Evolutionary conservation across 2,329 filamentous ascomycete species (phyloP).

Genomic region (Trichoderma sp.): DNA sequence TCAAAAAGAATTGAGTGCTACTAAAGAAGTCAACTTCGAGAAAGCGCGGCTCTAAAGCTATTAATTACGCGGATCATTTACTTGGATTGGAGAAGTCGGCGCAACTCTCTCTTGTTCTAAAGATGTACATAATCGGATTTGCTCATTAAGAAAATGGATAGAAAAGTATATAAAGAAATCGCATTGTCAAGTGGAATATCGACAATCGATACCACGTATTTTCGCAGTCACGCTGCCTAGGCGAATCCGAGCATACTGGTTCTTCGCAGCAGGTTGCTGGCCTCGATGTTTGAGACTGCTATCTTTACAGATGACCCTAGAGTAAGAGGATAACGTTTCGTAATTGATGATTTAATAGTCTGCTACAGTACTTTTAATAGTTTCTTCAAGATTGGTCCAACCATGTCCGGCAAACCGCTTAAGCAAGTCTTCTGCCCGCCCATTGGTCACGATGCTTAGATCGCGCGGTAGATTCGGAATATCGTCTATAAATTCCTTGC

Average conservation of each 20-base stretch:
- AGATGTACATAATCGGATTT: background rate
- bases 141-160: background rate
- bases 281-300: background rate
- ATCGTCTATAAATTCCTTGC: conserved; percentile 22
- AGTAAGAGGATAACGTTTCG: background rate
- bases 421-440: conserved; percentile 27
- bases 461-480: background rate
- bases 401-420: conserved; percentile 22
- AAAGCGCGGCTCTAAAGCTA: background rate
- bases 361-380: background rate
- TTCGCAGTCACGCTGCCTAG: background rate
- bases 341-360: background rate
- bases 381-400: conserved; percentile 26
- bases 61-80: background rate
- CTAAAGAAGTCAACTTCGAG: background rate
- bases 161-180: background rate
- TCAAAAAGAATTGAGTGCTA: background rate
- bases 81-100: background rate
- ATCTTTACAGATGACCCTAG: background rate
- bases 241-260: background rate
- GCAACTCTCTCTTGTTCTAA: background rate
- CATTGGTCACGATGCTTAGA: conserved; percentile 17
- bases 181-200: background rate
- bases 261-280: background rate
- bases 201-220: background rate